Percentiles rank a stretch among this genome's conserved stretches.
Evolutionary conservation across 2,329 filamentous ascomycete genomes (phyloP).

Genomic region (Phyllachora maydis): DNA sequence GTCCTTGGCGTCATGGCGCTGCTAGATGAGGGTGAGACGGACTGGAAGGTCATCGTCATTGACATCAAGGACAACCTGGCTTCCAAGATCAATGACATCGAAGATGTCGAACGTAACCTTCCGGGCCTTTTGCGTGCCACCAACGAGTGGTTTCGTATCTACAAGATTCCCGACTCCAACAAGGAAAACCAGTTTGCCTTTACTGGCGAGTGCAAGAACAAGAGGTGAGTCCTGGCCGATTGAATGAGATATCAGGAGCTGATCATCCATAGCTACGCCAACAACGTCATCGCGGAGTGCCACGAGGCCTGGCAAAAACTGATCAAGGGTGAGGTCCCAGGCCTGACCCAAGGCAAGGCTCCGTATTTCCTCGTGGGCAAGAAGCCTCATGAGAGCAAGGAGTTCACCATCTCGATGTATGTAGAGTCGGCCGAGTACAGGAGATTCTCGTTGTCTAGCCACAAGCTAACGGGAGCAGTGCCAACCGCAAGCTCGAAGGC

Average conservation of each 20-base stretch:
- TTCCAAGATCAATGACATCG: conserved; percentile 90
- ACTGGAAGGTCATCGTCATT: conserved; percentile 99
- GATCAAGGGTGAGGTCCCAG: conserved; percentile 74
- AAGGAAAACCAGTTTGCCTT: conserved; percentile 99
- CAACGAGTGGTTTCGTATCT: conserved; percentile 99
- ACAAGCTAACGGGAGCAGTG: conserved; percentile 22
- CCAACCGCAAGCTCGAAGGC: conserved; percentile 59
- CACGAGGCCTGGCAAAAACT: conserved; percentile 93
- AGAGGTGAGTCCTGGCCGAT: conserved; percentile 49
- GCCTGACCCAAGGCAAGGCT: too few species aligned
- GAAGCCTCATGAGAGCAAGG: too few species aligned
- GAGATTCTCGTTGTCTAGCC: conserved; percentile 4
- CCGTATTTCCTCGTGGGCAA: too few species aligned
- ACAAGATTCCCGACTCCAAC: conserved; percentile 99
- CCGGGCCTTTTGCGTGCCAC: conserved; percentile 91
- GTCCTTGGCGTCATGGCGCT: conserved; percentile 98
- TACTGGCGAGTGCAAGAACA: conserved; percentile 99
- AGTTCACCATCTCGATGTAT: conserved; percentile 65
- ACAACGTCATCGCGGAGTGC: conserved; percentile 90
- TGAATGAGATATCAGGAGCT: conserved; percentile 5
- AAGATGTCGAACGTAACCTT: conserved; percentile 97
- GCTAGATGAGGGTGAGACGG: conserved; percentile 97
- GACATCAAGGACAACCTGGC: conserved; percentile 95
- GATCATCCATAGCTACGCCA: conserved; percentile 48
- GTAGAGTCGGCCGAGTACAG: too few species aligned